phyloP scores from a whole-genome alignment of 1,284 basidiomycete species.

The Cryptococcus depauperatus region DNA sequence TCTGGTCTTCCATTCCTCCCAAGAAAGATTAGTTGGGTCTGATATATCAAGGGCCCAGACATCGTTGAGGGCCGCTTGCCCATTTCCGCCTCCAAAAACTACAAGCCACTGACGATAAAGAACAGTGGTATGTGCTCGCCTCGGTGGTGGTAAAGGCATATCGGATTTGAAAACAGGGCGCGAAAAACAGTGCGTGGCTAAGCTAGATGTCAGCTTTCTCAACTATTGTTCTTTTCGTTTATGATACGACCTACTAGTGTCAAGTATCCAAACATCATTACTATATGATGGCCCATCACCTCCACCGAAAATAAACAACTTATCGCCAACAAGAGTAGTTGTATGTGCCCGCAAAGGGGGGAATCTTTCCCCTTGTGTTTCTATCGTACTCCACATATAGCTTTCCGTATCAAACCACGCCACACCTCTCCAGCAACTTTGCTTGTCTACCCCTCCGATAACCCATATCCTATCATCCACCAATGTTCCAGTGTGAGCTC shows the following conservation, averaged over 20 bases:
- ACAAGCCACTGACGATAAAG: conserved; percentile 65
- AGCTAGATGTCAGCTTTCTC: conserved; percentile 20
- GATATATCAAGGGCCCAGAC: conserved; percentile 71
- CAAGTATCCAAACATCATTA: conserved; percentile 66
- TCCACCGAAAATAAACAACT: conserved; percentile 76
- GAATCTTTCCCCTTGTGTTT: conserved; percentile 63
- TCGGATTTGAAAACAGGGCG: conserved; percentile 36
- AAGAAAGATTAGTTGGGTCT: conserved; percentile 38
- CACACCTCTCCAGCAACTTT: conserved; percentile 61
- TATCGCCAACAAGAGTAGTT: conserved; percentile 68
- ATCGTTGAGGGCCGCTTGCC: conserved; percentile 77
- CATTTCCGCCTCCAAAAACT: conserved; percentile 88
- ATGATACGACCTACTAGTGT: conserved; percentile 51
- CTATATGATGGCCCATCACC: conserved; percentile 61
- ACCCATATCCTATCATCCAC: conserved; percentile 76
- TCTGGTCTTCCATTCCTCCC: conserved; percentile 49
- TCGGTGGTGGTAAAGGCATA: conserved; percentile 53
- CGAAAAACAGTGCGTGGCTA: conserved; percentile 60
- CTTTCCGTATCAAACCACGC: conserved; percentile 85
- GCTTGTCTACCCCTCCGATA: conserved; percentile 80
- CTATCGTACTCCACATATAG: conserved; percentile 76
- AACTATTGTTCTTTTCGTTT: not conserved
- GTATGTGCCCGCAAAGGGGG: conserved; percentile 81
- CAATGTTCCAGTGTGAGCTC: conserved; percentile 75
- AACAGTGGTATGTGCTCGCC: conserved; percentile 80